Conservation (phyloP, 176 grass and related monocot species). For the Oryza meyeriana region DNA sequence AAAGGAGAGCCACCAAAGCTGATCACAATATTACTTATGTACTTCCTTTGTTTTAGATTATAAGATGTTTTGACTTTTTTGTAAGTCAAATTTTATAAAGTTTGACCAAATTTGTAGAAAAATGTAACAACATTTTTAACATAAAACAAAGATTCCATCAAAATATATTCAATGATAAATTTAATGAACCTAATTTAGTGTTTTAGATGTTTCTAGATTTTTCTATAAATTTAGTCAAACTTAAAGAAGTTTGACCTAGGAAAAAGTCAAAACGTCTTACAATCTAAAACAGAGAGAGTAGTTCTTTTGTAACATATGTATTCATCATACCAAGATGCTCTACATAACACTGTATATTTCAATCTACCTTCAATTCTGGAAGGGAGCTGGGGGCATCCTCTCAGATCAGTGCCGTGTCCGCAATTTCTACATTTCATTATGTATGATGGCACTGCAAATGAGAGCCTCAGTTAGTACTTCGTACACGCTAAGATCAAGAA, state of each 20-base stretch:
- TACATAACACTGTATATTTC: neutral
- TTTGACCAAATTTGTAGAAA: too few species aligned
- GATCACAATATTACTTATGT: neutral
- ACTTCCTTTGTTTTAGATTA: neutral
- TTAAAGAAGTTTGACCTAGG: too few species aligned
- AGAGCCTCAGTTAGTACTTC: neutral
- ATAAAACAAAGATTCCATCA: too few species aligned
- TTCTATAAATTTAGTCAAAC: too few species aligned
- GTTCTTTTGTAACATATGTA: neutral
- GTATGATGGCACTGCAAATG: constrained; percentile 80
- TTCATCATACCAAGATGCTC: neutral
- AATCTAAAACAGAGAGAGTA: too few species aligned
- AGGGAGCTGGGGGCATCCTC: constrained; percentile 85
- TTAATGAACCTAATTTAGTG: too few species aligned
- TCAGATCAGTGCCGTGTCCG: constrained; percentile 88
- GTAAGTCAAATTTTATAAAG: too few species aligned
- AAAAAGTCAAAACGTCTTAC: too few species aligned
- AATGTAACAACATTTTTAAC: too few species aligned
- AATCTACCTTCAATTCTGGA: constrained; percentile 71
- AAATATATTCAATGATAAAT: too few species aligned
- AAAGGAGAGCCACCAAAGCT: neutral
- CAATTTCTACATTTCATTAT: constrained; percentile 90
- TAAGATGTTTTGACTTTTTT: too few species aligned
- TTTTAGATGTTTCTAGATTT: too few species aligned
- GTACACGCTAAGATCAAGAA: neutral